Conservation (phyloP, 305 asterid genomes). For the Petunia hybrid region DNA sequence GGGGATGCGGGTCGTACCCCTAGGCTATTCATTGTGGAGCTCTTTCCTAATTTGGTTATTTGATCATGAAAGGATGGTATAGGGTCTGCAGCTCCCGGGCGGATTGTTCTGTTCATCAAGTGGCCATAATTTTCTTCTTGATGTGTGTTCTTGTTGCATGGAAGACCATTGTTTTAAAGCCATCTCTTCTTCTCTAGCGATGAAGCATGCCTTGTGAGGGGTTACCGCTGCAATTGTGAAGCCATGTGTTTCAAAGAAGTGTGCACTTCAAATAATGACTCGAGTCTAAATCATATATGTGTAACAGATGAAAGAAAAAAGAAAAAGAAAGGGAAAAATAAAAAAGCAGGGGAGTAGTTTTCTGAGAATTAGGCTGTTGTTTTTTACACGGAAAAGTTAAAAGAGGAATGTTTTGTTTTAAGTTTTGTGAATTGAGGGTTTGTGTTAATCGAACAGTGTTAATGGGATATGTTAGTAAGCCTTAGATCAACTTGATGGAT, state of each 20-base stretch:
- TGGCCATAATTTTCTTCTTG: background rate
- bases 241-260: too few species aligned
- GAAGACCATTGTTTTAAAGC: background rate
- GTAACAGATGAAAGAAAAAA: constrained; percentile 8
- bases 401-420: constrained; percentile 1
- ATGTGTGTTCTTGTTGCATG: constrained; percentile 9
- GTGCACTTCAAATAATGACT: background rate
- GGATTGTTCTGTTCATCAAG: background rate
- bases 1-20: background rate
- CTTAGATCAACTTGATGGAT: constrained; percentile 9
- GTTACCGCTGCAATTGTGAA: too few species aligned
- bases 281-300: constrained; percentile 19
- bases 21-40: background rate
- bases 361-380: background rate
- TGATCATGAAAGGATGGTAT: constrained; percentile 5
- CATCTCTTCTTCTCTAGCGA: too few species aligned
- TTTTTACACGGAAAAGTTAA: background rate
- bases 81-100: background rate
- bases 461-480: background rate
- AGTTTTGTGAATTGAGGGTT: constrained; percentile 19
- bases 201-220: too few species aligned
- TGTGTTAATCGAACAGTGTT: background rate
- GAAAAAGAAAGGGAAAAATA: background rate
- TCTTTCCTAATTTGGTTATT: background rate
- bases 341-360: background rate